phyloP scores from a whole-genome alignment of 495 filamentous ascomycete species.

The Amphirosellinia nigrospora region DNA sequence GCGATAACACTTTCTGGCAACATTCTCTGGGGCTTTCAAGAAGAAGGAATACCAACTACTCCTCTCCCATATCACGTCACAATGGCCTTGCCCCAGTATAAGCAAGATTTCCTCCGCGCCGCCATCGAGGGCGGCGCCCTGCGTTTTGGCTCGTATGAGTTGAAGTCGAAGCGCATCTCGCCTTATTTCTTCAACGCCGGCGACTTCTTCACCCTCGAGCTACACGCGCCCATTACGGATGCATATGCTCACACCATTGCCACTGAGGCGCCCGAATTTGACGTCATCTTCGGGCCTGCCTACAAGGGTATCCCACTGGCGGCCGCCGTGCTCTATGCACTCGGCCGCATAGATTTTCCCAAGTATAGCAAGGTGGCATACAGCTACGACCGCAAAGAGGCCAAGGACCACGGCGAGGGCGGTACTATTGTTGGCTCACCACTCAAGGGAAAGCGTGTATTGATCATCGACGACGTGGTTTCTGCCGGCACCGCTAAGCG shows the following conservation, averaged over 20 bases:
- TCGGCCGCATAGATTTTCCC: slow-evolving; percentile 65
- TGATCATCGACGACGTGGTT: slow-evolving; percentile 96
- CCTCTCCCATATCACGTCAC: not conserved
- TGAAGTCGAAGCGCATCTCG: slow-evolving; percentile 90
- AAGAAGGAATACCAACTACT: not conserved
- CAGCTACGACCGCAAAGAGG: slow-evolving; percentile 93
- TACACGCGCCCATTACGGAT: slow-evolving; percentile 73
- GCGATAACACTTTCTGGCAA: too few species aligned
- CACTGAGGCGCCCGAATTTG: slow-evolving; percentile 58
- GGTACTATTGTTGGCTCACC: slow-evolving; percentile 88
- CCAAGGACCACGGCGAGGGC: slow-evolving; percentile 92
- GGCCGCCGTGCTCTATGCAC: slow-evolving; percentile 70
- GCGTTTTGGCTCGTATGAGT: slow-evolving; percentile 84
- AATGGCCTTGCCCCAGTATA: slow-evolving; percentile 63
- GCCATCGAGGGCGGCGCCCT: slow-evolving; percentile 77
- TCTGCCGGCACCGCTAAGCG: slow-evolving; percentile 93
- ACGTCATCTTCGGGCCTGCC: slow-evolving; percentile 82
- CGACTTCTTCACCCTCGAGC: slow-evolving; percentile 76
- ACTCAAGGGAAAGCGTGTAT: slow-evolving; percentile 79
- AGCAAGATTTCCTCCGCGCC: slow-evolving; percentile 71
- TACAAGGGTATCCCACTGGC: slow-evolving; percentile 96
- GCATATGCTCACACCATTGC: slow-evolving; percentile 81
- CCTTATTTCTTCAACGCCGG: slow-evolving; percentile 99
- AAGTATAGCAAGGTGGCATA: slow-evolving; percentile 70
- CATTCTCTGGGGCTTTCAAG: not conserved